Evolutionary conservation across 2,329 filamentous ascomycete genomes (phyloP).

Genomic region (Nemania sp.): DNA sequence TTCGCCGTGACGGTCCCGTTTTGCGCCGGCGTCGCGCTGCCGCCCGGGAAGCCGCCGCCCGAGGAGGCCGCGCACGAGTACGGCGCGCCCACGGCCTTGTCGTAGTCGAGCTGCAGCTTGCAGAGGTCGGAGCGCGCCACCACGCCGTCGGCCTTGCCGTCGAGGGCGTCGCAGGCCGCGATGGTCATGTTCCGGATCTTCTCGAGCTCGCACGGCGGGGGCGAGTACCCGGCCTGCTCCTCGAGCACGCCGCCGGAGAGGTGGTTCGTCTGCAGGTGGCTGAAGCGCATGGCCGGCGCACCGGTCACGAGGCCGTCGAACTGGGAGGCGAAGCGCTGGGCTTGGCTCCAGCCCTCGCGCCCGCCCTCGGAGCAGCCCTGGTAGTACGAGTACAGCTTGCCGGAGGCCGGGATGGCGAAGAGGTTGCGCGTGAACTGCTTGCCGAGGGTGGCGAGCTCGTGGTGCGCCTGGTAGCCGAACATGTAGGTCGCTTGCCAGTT

Average conservation of each 20-base stretch:
- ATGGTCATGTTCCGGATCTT: constrained; percentile 67
- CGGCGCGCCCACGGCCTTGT: constrained; percentile 58
- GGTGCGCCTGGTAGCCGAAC: constrained; percentile 55
- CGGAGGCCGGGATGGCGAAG: constrained; percentile 51
- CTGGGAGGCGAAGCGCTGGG: constrained; percentile 62
- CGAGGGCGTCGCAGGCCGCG: constrained; percentile 65
- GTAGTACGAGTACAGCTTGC: constrained; percentile 61
- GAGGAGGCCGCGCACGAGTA: constrained; percentile 57
- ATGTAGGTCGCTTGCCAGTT: constrained; percentile 54
- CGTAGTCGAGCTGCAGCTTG: constrained; percentile 56
- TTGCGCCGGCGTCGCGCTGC: constrained; percentile 42
- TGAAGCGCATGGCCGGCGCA: constrained; percentile 60
- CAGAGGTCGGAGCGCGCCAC: constrained; percentile 56
- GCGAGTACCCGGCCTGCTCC: constrained; percentile 56
- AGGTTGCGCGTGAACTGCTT: constrained; percentile 58
- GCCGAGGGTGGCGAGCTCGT: constrained; percentile 55
- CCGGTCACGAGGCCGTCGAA: constrained; percentile 61
- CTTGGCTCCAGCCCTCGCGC: constrained; percentile 61
- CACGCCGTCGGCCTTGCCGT: constrained; percentile 66
- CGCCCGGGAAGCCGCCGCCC: constrained; percentile 40
- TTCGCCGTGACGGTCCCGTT: constrained; percentile 49
- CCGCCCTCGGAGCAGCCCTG: constrained; percentile 67
- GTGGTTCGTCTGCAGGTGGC: constrained; percentile 60
- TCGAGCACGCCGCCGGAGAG: constrained; percentile 56
- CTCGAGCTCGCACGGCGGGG: constrained; percentile 58